phyloP scores from a whole-genome alignment of 2,329 filamentous ascomycete species.

The Neonectria hederae region DNA sequence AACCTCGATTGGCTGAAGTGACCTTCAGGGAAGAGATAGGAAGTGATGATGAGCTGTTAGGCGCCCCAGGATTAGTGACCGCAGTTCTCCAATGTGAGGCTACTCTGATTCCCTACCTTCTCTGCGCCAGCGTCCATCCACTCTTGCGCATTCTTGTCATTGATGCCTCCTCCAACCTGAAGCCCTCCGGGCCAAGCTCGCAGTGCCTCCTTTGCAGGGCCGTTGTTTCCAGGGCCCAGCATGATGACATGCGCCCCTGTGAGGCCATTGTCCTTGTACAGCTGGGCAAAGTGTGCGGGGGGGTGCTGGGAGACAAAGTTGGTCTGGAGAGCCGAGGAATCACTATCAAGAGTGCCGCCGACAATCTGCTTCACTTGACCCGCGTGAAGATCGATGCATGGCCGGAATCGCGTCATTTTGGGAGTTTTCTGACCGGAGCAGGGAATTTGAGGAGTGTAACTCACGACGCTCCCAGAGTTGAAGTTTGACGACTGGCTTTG shows the following conservation, averaged over 20 bases:
- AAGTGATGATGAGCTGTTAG: slow-evolving; percentile 92
- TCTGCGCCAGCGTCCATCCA: slow-evolving; percentile 92
- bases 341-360: slow-evolving; percentile 84
- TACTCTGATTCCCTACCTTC: slow-evolving; percentile 68
- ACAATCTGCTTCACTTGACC: slow-evolving; percentile 99
- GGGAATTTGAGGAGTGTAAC: slow-evolving; percentile 4
- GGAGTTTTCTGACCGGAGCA: background rate
- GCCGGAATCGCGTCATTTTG: slow-evolving; percentile 89
- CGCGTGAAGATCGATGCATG: slow-evolving; percentile 97
- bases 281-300: slow-evolving; percentile 79
- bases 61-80: slow-evolving; percentile 1
- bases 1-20: slow-evolving; percentile 82
- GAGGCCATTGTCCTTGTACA: slow-evolving; percentile 81
- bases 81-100: slow-evolving; percentile 11
- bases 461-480: background rate
- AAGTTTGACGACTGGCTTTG: slow-evolving; percentile 21
- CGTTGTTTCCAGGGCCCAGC: slow-evolving; percentile 88
- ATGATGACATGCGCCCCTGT: slow-evolving; percentile 94
- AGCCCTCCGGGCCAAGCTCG: slow-evolving; percentile 80
- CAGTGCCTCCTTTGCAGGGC: slow-evolving; percentile 80
- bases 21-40: slow-evolving; percentile 87
- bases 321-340: slow-evolving; percentile 76
- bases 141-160: slow-evolving; percentile 79
- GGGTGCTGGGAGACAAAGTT: slow-evolving; percentile 92
- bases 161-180: slow-evolving; percentile 95